Evolutionary conservation across 192 early-diverging fungal species (phyloP), one percentile per base, ranked within the genome.

Genomic region (Rhizophagus sp.): DNA sequence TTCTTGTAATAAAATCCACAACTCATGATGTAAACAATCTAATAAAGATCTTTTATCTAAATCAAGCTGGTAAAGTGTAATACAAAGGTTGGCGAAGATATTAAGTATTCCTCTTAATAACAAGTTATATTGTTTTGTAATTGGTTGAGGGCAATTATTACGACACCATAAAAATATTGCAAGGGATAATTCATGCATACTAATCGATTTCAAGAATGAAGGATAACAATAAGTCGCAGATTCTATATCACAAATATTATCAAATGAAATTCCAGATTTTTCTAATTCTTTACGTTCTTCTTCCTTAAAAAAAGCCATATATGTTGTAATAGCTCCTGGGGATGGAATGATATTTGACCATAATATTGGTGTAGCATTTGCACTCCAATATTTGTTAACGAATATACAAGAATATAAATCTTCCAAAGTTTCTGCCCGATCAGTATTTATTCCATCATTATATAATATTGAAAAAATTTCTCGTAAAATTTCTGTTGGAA

Each of bases 401-500:
- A 22, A 27, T 22, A 41, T 69, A 17, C 67, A 69, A 22, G 67
- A 36, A 39, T 69, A 69, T 36, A 69, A 34, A 39, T 69, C 67
- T 36, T 69, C 67, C 19, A 41, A 36, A 13, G 34, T 69, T 69
- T 69, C 67, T 36, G 67, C 67, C 1, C 67, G 67, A 69, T 69
- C 34, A 57, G 52, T 22, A 9, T 36, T 69, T 36, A 33, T 22
- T 22, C 67, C 67, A 69, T 69, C 33, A 10, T 69, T 34, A 34
- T 69, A 69, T 22, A 69, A 36, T 22, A 69, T 69, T 36, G 27
- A 36, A 34, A 69, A 69, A 69, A 69, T 19, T 36, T 69, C 30
- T 69, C 67, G 67, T 22, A 69, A 69, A 69, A 69, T 69, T 69
- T 69, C 67, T 13, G 67, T 36, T 36, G 67, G 67, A 36, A 69